These are phyloP conservation scores for Sorghum bicolor DNA, from an alignment of 176 grass and related monocot genomes.

Conservation along the genomic window Sorghum_bicolor_NCBIv3 NC_012872.2:64023501-64024000, in stretches of 20 bases:
- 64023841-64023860: conserved; percentile 71
- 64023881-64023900: conserved; percentile 14
- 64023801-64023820: conserved; percentile 39
- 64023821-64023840: conserved; percentile 96
- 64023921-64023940: conserved; percentile 8
- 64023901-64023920: conserved; percentile 28
- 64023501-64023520: conserved; percentile 18
- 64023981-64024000: conserved; percentile 97
- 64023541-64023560: conserved; percentile 78
- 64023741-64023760: neutral
- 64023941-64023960: conserved; percentile 61
- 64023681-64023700: neutral
- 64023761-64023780: conserved; percentile 3
- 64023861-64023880: conserved; percentile 91
- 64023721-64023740: conserved; percentile 1
- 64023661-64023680: conserved; percentile 4
- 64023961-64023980: conserved; percentile 92
- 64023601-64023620: neutral
- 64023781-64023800: neutral
- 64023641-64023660: neutral
- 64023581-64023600: conserved; percentile 54
- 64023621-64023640: neutral
- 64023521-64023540: conserved; percentile 78
- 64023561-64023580: conserved; percentile 96
- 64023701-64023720: neutral